Evolutionary conservation across 148 eudicot genomes (phyloP).

Genomic region (Drosera capensis): DNA sequence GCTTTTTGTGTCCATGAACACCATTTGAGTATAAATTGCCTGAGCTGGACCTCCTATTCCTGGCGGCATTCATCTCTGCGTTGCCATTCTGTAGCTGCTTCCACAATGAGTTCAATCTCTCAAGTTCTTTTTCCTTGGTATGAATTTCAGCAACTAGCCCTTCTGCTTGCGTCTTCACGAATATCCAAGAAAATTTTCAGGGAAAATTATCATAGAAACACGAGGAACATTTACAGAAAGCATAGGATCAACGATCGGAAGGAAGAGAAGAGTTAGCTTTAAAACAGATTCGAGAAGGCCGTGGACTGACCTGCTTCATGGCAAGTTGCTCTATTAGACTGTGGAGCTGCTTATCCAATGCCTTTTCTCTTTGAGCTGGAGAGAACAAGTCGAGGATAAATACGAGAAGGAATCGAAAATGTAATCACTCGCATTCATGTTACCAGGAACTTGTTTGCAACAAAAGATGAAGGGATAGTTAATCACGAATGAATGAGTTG

Average conservation of each 20-base stretch:
- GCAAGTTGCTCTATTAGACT: conserved; percentile 87
- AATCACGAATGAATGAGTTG: no score
- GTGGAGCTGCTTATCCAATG: conserved; percentile 86
- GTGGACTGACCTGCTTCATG: conserved; percentile 53
- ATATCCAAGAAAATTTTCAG: not conserved
- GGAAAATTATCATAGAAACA: not conserved
- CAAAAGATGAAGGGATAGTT: no score
- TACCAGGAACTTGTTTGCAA: no score
- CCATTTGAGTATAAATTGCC: conserved; percentile 28
- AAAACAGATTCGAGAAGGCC: not conserved
- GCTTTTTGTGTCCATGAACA: conserved; percentile 37
- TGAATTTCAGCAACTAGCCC: conserved; percentile 65
- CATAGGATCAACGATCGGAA: no score
- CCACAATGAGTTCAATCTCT: conserved; percentile 53
- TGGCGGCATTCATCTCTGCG: conserved; percentile 40
- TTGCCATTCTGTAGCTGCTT: conserved; percentile 34
- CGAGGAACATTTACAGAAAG: not conserved
- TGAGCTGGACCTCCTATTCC: conserved; percentile 50
- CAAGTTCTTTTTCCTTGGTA: conserved; percentile 72
- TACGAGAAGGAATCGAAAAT: not conserved
- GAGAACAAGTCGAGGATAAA: not conserved
- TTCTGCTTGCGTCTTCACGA: conserved; percentile 71
- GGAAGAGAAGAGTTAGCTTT: no score
- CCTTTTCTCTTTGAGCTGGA: conserved; percentile 87
- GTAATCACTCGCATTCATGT: no score